A percentile compares a stretch with the other conserved stretches of the same genome.
Conservation (phyloP, 2,329 filamentous ascomycete genomes). For the Calonectria pauciramosa region DNA sequence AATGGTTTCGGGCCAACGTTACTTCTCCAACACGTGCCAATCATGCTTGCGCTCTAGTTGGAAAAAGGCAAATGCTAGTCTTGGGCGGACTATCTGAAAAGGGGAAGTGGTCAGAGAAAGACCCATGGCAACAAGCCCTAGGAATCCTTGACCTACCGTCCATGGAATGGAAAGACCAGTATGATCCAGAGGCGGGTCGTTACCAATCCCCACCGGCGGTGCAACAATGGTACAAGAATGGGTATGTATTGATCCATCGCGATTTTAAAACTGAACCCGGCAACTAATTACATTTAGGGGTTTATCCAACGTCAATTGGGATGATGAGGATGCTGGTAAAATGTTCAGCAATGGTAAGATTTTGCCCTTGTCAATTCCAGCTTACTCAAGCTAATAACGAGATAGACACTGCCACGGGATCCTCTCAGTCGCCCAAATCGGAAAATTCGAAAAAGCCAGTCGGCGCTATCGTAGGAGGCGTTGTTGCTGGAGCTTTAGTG, state of each 20-base stretch:
- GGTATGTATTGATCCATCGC: background rate
- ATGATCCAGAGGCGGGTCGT: background rate
- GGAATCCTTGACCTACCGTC: background rate
- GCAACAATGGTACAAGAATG: background rate
- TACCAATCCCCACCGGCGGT: background rate
- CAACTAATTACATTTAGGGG: background rate
- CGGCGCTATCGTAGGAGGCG: background rate
- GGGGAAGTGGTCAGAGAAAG: background rate
- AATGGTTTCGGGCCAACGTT: background rate
- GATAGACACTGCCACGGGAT: background rate
- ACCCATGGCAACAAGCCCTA: background rate
- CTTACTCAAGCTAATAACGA: background rate
- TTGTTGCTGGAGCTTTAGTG: background rate
- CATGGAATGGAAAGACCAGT: background rate
- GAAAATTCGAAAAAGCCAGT: background rate
- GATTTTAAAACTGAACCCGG: background rate
- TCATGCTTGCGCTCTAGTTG: background rate
- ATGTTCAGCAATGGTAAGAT: background rate
- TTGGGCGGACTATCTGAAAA: background rate
- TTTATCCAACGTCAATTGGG: background rate
- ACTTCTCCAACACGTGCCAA: background rate
- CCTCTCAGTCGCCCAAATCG: background rate
- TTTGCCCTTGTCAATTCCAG: background rate
- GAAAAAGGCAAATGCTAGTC: background rate
- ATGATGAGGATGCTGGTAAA: background rate